Conservation (phyloP, 345 rosid genomes). For the Lepidium africanum region DNA sequence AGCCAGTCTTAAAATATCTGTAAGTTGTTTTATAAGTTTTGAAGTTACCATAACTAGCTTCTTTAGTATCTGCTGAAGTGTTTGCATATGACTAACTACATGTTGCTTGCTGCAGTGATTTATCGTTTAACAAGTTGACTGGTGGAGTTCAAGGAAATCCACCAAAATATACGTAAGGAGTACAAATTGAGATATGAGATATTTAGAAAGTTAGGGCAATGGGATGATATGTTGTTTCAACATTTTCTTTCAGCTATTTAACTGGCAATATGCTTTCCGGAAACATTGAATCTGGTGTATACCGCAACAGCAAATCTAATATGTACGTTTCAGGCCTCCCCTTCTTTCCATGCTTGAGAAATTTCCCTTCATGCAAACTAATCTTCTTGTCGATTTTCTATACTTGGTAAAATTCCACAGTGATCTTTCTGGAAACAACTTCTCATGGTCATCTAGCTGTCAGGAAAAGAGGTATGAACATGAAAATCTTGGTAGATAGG, state of each 20-base stretch:
- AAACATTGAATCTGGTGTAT: background rate
- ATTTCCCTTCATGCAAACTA: background rate
- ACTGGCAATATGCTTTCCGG: constrained; percentile 23
- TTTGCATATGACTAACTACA: too few species aligned
- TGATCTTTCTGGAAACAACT: constrained; percentile 25
- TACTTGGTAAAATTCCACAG: background rate
- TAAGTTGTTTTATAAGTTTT: constrained; percentile 1
- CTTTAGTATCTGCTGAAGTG: background rate
- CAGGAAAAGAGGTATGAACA: background rate
- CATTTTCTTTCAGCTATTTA: constrained; percentile 19
- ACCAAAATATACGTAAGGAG: constrained; percentile 4
- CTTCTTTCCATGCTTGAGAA: background rate
- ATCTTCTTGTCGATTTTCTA: background rate
- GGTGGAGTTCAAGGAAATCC: background rate
- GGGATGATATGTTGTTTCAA: background rate
- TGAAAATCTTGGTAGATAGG: background rate
- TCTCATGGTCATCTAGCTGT: constrained; percentile 13
- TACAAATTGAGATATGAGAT: background rate
- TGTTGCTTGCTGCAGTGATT: constrained; percentile 14
- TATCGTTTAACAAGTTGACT: constrained; percentile 24
- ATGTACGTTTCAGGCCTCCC: constrained; percentile 2
- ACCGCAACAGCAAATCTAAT: background rate
- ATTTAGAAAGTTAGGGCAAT: background rate
- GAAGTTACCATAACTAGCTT: background rate
- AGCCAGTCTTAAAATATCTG: background rate